Evolutionary conservation across 768 basidiomycete genomes (phyloP), one percentile per base, ranked within the genome.

Genomic region (Tephrocybe sp.): DNA sequence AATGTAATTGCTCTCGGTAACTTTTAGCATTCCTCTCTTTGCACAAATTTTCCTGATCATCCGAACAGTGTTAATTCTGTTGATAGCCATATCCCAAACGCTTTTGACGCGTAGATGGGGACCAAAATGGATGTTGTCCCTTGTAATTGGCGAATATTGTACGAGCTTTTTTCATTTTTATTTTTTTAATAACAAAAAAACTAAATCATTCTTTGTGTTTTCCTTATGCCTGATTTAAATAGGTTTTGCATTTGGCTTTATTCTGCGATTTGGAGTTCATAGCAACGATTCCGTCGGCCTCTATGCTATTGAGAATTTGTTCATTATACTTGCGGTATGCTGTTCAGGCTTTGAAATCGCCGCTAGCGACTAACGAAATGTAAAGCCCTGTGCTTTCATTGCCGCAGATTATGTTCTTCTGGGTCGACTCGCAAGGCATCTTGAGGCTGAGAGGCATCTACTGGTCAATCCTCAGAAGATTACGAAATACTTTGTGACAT

Each of bases 391-490:
- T 62, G 86, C 83, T 20, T 89, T 89, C 66, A 83, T 86, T 55
- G 83, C 83, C 4, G 76, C 82, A n/a, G 76, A 83, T 60, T 89
- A 89, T 58, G 68, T 86, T 46, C 72, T 87, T n/a, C 76, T 89
- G 0, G 84, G 85, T 9, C 77, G 76, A 11, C 62, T 90, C 2
- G 80, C 84, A 5, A 69, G 64, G 16, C 70, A 77, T 52, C 66
- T 88, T 4, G 58, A 67, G 8, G 73, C 73, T 33, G 70, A 75
- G 53, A 54, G 73, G 43, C 74, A 81, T 56, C 69, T 87, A n/a
- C 59, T 80, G 19, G 64, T 89, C n/a, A 66, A 69, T 1, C 69
- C 79, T 11, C 68, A 67, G 19, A 68, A 69, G n/a, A 76, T 88
- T 53, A 83, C 83, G 3, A 54, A 72, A 31, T 62, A 80, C 8